Conservation (phyloP, 2,329 filamentous ascomycete species). For the Ceratocystis albifundus region DNA sequence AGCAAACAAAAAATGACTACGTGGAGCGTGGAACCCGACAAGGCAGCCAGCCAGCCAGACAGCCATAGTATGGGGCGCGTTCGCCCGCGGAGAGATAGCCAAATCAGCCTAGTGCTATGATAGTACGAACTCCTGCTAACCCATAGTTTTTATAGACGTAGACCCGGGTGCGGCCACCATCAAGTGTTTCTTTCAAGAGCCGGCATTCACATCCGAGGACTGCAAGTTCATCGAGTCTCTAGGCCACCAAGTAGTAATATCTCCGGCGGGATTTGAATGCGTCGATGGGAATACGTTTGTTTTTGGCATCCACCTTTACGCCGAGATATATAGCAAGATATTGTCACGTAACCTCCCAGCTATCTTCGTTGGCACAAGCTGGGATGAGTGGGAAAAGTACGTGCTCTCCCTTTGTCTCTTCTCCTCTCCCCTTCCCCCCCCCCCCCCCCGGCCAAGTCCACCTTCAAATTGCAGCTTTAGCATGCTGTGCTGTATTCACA, state of each 20-base stretch:
- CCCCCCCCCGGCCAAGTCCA: background rate
- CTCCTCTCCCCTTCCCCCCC: background rate
- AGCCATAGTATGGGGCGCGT: too few relatives aligned
- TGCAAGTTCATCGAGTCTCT: conserved; percentile 43
- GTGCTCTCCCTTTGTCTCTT: conserved; percentile 24
- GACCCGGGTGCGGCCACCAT: conserved; percentile 29
- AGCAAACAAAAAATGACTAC: background rate
- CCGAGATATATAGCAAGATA: conserved; percentile 41
- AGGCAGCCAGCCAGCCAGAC: background rate
- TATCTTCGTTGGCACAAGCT: conserved; percentile 47
- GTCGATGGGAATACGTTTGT: conserved; percentile 42
- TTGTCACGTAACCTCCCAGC: conserved; percentile 38
- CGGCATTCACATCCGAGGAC: conserved; percentile 40
- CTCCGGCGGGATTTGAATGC: conserved; percentile 42
- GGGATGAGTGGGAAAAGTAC: conserved; percentile 42
- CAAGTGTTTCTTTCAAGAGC: conserved; percentile 43
- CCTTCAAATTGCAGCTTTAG: background rate
- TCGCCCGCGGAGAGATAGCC: background rate
- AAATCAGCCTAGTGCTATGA: too few relatives aligned
- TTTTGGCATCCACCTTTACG: conserved; percentile 52
- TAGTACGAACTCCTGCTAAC: too few relatives aligned
- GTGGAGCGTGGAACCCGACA: background rate
- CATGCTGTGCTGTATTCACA: conserved; percentile 4
- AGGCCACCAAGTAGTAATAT: conserved; percentile 41
- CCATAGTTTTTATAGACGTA: background rate